Evolutionary conservation across 768 basidiomycete species (phyloP), one percentile per base, ranked within the genome.

Genomic region (Polyporus arcularius): DNA sequence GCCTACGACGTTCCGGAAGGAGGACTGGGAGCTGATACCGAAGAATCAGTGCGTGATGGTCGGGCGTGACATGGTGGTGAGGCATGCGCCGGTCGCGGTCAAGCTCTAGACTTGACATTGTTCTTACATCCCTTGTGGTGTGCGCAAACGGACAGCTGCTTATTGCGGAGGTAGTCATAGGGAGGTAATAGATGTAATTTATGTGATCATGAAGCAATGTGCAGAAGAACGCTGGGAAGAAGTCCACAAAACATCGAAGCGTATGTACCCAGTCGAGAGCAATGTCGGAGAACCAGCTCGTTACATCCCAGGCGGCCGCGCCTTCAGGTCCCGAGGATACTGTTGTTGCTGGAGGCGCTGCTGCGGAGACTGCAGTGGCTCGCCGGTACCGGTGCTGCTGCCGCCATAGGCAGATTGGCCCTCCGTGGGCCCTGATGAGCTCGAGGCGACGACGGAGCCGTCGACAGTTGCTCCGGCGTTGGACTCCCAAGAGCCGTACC

Each of bases 31-130:
- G 55, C 60, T 74, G 46, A 70, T 75, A 14, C 46, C 46, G 45
- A 73, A 73, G 62, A 73, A 71, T 40, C 47, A 67, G 41, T 69
- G 67, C 42, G 50, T 74, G 8, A 68, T 68, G 62, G 71, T 74
- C 2, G 69, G 60, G 47, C 60, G 47, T 16, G 70, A 68, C 48
- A 69, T 73, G 71, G 32, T 47, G 1, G 46, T 74, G 16, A 58
- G 35, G 35, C 51, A 55, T 9, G 65, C 57, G 21, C 51, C 62
- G 0, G 49, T 71, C 4, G 59, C 56, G 9, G 58, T 68, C 4
- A 35, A 48, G 21, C 61, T 66, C 51, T 67, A 56, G 49, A 42
- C 15, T 16, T 16, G 7, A n/a, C n/a, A 5, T 7, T 45, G 43
- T 45, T 14, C 7, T 7, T 45, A n/a, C 21, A 5, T 16, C 1